A percentile compares a stretch with the other conserved stretches of the same genome.
Evolutionary conservation across 345 rosid genomes (phyloP).

Genomic region (Citrus sinensis): DNA sequence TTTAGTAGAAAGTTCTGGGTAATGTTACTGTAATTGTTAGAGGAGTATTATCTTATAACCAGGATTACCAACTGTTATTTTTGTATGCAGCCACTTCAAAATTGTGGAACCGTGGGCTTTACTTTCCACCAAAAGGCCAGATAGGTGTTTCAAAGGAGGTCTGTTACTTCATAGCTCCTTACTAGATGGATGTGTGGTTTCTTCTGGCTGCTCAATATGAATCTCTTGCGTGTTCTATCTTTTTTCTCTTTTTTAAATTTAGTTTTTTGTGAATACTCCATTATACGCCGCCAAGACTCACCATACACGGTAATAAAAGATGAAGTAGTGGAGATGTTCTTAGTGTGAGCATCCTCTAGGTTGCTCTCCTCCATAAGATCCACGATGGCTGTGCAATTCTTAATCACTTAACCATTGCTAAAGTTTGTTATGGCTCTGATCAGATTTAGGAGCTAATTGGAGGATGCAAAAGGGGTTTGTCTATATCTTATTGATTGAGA

Average conservation of each 20-base stretch:
- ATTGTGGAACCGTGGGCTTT: conserved; percentile 76
- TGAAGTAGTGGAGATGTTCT: neutral
- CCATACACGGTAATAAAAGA: neutral
- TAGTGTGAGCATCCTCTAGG: neutral
- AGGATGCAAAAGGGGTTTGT: neutral
- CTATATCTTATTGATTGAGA: neutral
- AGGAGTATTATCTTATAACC: neutral
- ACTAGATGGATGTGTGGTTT: neutral
- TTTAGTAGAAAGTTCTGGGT: neutral
- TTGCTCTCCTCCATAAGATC: neutral
- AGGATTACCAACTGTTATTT: conserved; percentile 2
- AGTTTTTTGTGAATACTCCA: neutral
- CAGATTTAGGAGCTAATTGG: neutral
- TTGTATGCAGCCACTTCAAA: conserved; percentile 61
- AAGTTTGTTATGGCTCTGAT: neutral
- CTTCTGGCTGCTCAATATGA: conserved; percentile 1
- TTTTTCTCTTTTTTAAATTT: neutral
- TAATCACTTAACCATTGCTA: neutral
- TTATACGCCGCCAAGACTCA: neutral
- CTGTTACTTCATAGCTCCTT: conserved; percentile 16
- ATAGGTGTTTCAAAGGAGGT: conserved; percentile 68
- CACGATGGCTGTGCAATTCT: neutral
- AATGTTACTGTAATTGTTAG: neutral
- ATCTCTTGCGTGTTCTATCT: neutral
- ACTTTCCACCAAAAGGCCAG: conserved; percentile 43